Percentiles rank a stretch among this genome's conserved stretches.
These are phyloP conservation scores for Cerrena zonata DNA, from an alignment of 1,284 basidiomycete genomes.

Conservation along the genomic window DNA sequence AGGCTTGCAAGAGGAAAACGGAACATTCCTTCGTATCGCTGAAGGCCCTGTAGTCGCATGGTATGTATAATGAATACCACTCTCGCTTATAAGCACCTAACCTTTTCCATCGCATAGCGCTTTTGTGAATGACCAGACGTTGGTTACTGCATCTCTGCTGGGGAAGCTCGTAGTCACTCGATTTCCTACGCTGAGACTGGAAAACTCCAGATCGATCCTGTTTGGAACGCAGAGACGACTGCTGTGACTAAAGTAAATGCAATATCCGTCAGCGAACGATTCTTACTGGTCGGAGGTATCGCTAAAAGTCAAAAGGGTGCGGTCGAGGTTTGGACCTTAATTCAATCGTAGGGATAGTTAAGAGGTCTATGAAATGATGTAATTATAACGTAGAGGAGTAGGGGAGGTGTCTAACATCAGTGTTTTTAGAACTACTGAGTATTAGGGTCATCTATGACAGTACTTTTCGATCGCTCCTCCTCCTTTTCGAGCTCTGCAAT, in stretches of 20 bases:
- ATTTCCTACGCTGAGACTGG: constrained; percentile 29
- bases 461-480: constrained; percentile 5
- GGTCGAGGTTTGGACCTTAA: constrained; percentile 49
- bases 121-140: constrained; percentile 40
- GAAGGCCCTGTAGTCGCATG: constrained; percentile 66
- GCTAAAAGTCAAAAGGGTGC: constrained; percentile 49
- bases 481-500: constrained; percentile 54
- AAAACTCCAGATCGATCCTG: constrained; percentile 29
- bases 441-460: background rate
- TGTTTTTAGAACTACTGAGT: background rate
- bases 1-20: constrained; percentile 49
- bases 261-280: constrained; percentile 38
- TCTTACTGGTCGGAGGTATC: constrained; percentile 57
- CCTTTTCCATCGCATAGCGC: constrained; percentile 33
- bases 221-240: constrained; percentile 40
- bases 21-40: constrained; percentile 46
- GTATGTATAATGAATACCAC: constrained; percentile 33
- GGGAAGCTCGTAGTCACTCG: constrained; percentile 47
- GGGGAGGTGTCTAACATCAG: background rate
- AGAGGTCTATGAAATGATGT: background rate
- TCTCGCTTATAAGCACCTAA: constrained; percentile 9
- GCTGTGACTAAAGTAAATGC: constrained; percentile 58
- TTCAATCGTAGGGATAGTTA: background rate
- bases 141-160: constrained; percentile 55
- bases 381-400: background rate